These are phyloP conservation scores for Nicotiana obtusifolia DNA, from an alignment of 257 asterid genomes.

Conservation along the genomic window DNA sequence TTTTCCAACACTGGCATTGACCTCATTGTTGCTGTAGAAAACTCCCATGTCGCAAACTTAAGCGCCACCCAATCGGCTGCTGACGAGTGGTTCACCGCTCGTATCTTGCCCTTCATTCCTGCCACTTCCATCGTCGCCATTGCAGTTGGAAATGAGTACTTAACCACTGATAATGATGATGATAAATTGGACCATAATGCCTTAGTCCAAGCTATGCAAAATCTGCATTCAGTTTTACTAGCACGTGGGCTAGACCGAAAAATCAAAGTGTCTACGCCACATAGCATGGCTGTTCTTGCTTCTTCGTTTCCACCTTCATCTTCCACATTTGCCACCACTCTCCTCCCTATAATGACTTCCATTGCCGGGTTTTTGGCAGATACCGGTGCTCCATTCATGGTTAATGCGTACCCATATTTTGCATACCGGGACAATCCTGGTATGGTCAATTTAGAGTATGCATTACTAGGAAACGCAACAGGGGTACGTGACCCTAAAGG, in stretches of 20 bases:
- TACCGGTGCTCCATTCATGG: conserved; percentile 48
- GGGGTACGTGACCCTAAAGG: conserved; percentile 48
- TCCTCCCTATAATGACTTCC: conserved; percentile 45
- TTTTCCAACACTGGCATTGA: conserved; percentile 60
- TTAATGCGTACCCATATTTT: conserved; percentile 64
- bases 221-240: conserved; percentile 33
- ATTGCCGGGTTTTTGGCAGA: conserved; percentile 49
- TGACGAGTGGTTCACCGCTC: conserved; percentile 40
- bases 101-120: conserved; percentile 48
- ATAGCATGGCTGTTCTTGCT: conserved; percentile 61
- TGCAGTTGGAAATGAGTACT: conserved; percentile 59
- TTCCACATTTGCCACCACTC: conserved; percentile 47
- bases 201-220: conserved; percentile 46
- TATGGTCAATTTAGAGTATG: conserved; percentile 32
- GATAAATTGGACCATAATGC: conserved; percentile 36
- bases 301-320: conserved; percentile 63
- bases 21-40: conserved; percentile 51
- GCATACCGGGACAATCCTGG: conserved; percentile 48
- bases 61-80: conserved; percentile 37
- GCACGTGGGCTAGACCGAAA: conserved; percentile 48
- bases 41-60: conserved; percentile 38
- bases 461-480: conserved; percentile 36
- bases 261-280: conserved; percentile 55
- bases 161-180: conserved; percentile 30
- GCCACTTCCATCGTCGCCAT: conserved; percentile 50